Evolutionary conservation across 2,329 filamentous ascomycete genomes (phyloP), one percentile per base, ranked within the genome.

Genomic region (Daldinia sp.): DNA sequence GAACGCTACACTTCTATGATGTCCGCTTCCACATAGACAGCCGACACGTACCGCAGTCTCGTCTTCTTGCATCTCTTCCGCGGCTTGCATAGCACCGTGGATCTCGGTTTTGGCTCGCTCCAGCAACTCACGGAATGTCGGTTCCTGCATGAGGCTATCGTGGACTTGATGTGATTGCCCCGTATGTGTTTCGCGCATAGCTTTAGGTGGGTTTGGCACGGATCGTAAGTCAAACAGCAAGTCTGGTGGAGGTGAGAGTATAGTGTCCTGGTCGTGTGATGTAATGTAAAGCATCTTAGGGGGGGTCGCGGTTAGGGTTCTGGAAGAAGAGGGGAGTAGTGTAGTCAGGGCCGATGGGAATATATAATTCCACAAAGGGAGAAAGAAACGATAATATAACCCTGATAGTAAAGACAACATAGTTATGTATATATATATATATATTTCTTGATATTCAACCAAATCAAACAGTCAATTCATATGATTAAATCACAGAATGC

Each of bases 1-100:
- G 37, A 60, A 60, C 10, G 57, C 41, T 21, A 60, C 49, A 15
- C 57, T 54, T 13, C 57, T 29, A 15, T 60, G 39, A 27, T 60
- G 39, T 4, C 57, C 49, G 13, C 57, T 60, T 5, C 49, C 49
- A 19, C 57, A 54, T 7, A 60, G 32, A 48, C 57, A 60, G 25
- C 57, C 49, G 1, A 54, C 57, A 2, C 49, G 49, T 11, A 60
- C 17, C 29, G 21, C 13, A 6, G 15, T n/a, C 11, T 39, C 39
- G 10, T 37, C 21, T 37, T 32, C 49, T 5, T 35, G 48, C 37
- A 19, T 23, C 21, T 15, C 43, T 9, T 21, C 43, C 4, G 37
- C 49, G 3, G 41, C 23, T 11, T 19, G 8, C 41, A 60, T 54
- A 3, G 57, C 57, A 3, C 49, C 34, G 4, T 25, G 57, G 9